phyloP scores from a whole-genome alignment of 179 eudicot species.

The Sideroxylon spinosum region DNA sequence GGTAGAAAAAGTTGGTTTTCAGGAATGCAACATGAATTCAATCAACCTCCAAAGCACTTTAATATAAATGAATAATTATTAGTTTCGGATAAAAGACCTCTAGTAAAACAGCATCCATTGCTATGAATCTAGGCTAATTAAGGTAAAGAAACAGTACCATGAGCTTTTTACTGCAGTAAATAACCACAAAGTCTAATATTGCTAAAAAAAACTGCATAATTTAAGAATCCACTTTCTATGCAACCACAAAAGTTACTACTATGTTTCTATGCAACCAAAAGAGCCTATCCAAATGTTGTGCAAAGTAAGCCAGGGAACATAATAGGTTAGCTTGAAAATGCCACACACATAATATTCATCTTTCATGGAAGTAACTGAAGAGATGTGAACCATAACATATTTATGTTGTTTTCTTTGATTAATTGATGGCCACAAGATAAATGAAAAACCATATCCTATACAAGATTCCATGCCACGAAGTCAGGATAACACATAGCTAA shows the following conservation, averaged over 20 bases:
- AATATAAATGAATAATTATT: neutral
- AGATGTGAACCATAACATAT: too few species aligned
- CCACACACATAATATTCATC: too few species aligned
- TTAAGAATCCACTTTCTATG: neutral
- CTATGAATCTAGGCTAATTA: conserved; percentile 1
- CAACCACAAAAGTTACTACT: neutral
- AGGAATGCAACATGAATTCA: neutral
- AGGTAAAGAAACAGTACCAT: neutral
- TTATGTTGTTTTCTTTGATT: too few species aligned
- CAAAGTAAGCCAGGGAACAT: too few species aligned
- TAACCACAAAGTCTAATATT: neutral
- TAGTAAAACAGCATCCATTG: neutral
- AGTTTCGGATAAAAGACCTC: neutral
- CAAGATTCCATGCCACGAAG: too few species aligned
- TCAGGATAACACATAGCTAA: too few species aligned
- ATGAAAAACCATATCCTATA: too few species aligned
- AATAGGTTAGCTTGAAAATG: too few species aligned
- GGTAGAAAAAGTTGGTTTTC: conserved; percentile 8
- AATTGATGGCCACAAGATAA: too few species aligned
- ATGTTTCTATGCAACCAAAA: too few species aligned
- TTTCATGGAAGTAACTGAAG: too few species aligned
- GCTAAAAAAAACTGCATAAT: neutral
- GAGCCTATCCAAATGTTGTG: too few species aligned
- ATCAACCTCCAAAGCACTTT: neutral
- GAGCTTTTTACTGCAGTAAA: neutral